Conservation (phyloP, 1,284 basidiomycete species). For the Kwoniella shivajii region DNA sequence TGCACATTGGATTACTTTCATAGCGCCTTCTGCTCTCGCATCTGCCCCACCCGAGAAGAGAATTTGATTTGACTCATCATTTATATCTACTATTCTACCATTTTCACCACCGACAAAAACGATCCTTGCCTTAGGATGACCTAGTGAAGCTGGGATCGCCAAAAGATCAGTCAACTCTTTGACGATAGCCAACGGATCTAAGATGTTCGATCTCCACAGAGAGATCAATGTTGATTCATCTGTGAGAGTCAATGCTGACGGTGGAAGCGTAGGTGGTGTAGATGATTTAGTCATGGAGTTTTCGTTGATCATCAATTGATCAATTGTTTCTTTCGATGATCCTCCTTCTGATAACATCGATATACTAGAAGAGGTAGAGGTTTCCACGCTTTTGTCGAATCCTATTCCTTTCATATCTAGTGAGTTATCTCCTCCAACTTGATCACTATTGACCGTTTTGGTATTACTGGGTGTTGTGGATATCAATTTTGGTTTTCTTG, state of each 20-base stretch:
- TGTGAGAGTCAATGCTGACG: slow-evolving; percentile 23
- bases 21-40: slow-evolving; percentile 14
- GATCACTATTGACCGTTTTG: not conserved
- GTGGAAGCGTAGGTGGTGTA: too few relatives aligned
- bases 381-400: too few relatives aligned
- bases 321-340: too few relatives aligned
- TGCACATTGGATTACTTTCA: slow-evolving; percentile 31
- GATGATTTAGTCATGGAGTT: too few relatives aligned
- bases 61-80: too few relatives aligned
- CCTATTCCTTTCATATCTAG: too few relatives aligned
- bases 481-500: slow-evolving; percentile 3
- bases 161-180: slow-evolving; percentile 43
- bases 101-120: slow-evolving; percentile 46
- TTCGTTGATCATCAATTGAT: too few relatives aligned
- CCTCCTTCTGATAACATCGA: not conserved
- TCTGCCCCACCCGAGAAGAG: too few relatives aligned
- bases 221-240: slow-evolving; percentile 39
- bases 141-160: slow-evolving; percentile 9
- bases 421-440: not conserved
- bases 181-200: slow-evolving; percentile 43
- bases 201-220: slow-evolving; percentile 38
- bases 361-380: not conserved
- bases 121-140: slow-evolving; percentile 28
- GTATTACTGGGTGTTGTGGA: not conserved
- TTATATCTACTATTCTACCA: slow-evolving; percentile 16